Percentiles rank a stretch among this genome's conserved stretches.
Conservation (phyloP, 164 flowering plant species). For the Liriodendron chinense region DNA sequence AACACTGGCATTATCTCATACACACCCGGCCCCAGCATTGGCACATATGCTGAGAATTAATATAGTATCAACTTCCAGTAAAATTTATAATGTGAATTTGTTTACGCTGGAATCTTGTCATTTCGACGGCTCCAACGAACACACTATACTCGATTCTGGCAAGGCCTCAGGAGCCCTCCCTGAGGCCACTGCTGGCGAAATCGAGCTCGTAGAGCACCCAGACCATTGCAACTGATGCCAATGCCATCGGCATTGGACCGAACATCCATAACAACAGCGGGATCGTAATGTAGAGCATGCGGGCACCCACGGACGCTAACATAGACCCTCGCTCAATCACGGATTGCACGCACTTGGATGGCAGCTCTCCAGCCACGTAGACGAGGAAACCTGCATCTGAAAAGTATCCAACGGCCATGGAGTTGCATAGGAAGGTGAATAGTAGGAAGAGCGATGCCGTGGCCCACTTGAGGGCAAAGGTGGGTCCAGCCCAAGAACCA, state of each 20-base stretch:
- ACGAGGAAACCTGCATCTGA: conserved; percentile 58
- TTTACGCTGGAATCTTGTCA: no score
- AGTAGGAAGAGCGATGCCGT: conserved; percentile 39
- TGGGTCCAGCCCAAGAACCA: conserved; percentile 37
- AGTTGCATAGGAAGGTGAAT: conserved; percentile 62
- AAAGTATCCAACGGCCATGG: conserved; percentile 53
- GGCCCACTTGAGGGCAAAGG: conserved; percentile 45
- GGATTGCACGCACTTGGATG: conserved; percentile 12
- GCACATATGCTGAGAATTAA: no score
- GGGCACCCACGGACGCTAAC: conserved; percentile 48
- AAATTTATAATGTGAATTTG: no score
- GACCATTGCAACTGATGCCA: conserved; percentile 49
- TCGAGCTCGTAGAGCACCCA: conserved; percentile 57
- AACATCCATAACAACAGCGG: conserved; percentile 68
- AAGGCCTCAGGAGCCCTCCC: background rate
- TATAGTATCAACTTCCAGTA: no score
- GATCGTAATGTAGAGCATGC: conserved; percentile 44
- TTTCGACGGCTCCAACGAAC: no score
- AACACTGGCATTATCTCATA: no score
- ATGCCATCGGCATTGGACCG: conserved; percentile 50
- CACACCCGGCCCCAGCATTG: no score
- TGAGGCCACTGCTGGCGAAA: conserved; percentile 22
- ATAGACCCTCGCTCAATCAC: conserved; percentile 52
- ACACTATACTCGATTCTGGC: background rate
- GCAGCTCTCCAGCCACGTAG: conserved; percentile 20